These are phyloP conservation scores for Passiflora organensis DNA, from an alignment of 345 rosid species.

Conservation along the genomic window DNA sequence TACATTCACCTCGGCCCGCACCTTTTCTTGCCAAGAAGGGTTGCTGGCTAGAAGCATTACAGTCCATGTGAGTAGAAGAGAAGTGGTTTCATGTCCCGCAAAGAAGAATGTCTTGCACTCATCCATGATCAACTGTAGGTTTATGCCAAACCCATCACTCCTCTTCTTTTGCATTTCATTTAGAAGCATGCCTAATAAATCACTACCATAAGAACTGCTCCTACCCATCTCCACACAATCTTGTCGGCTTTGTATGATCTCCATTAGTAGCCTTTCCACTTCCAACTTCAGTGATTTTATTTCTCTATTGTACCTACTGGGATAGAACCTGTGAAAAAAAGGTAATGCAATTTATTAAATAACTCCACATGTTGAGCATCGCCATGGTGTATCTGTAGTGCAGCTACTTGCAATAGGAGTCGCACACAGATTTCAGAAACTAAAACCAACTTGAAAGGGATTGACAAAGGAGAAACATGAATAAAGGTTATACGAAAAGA, in stretches of 20 bases:
- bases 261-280: slow-evolving; percentile 74
- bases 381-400: background rate
- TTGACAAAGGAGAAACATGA: background rate
- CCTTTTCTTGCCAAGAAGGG: slow-evolving; percentile 84
- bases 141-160: slow-evolving; percentile 34
- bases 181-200: slow-evolving; percentile 69
- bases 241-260: slow-evolving; percentile 73
- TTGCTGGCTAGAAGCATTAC: slow-evolving; percentile 77
- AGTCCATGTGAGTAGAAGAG: slow-evolving; percentile 90
- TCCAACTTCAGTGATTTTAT: slow-evolving; percentile 72
- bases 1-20: slow-evolving; percentile 51
- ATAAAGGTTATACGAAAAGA: too few relatives aligned
- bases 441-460: slow-evolving; percentile 8
- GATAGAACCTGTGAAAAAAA: slow-evolving; percentile 54
- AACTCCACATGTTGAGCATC: too few relatives aligned
- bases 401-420: background rate
- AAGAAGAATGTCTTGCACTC: slow-evolving; percentile 96
- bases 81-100: slow-evolving; percentile 93
- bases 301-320: slow-evolving; percentile 80
- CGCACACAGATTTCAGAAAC: background rate
- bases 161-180: slow-evolving; percentile 59
- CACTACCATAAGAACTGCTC: slow-evolving; percentile 72
- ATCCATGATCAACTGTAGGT: slow-evolving; percentile 86
- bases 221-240: slow-evolving; percentile 77
- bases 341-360: background rate